These are phyloP conservation scores for Volvariella surrecta DNA, from an alignment of 1,284 basidiomycete genomes.

Conservation along the genomic window DNA sequence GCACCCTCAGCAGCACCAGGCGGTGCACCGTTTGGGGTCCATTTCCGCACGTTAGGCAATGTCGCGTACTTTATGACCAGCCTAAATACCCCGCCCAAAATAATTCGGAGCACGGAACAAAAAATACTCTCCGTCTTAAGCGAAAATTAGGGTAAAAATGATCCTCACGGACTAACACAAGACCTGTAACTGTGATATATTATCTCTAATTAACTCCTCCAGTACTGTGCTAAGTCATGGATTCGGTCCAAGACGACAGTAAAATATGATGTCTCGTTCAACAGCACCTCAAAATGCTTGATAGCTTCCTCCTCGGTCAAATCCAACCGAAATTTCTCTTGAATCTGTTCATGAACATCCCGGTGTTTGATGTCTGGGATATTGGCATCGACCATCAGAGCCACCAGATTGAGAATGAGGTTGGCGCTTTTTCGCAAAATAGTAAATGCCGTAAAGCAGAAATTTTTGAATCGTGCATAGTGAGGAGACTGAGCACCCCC, in stretches of 20 bases:
- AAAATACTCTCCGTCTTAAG: too few relatives aligned
- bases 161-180: too few relatives aligned
- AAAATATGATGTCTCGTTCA: constrained; percentile 95
- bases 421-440: constrained; percentile 97
- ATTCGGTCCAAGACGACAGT: constrained; percentile 90
- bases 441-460: constrained; percentile 95
- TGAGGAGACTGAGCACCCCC: constrained; percentile 90
- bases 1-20: constrained; percentile 38
- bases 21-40: constrained; percentile 62
- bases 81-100: constrained; percentile 57
- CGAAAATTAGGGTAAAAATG: too few relatives aligned
- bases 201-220: constrained; percentile 44
- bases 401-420: constrained; percentile 92
- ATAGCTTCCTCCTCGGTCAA: constrained; percentile 95
- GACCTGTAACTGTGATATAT: too few relatives aligned
- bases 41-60: constrained; percentile 87
- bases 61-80: constrained; percentile 95
- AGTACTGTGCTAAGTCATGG: constrained; percentile 82
- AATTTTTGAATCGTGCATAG: constrained; percentile 91
- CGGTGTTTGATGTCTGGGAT: constrained; percentile 95
- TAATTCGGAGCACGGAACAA: constrained; percentile 53
- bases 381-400: constrained; percentile 96
- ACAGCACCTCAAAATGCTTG: constrained; percentile 87
- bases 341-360: constrained; percentile 82
- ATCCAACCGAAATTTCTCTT: constrained; percentile 95